A percentile compares a stretch with the other conserved stretches of the same genome.
Evolutionary conservation across 2,329 filamentous ascomycete species (phyloP).

Genomic region (Ophiosphaerella narmari): DNA sequence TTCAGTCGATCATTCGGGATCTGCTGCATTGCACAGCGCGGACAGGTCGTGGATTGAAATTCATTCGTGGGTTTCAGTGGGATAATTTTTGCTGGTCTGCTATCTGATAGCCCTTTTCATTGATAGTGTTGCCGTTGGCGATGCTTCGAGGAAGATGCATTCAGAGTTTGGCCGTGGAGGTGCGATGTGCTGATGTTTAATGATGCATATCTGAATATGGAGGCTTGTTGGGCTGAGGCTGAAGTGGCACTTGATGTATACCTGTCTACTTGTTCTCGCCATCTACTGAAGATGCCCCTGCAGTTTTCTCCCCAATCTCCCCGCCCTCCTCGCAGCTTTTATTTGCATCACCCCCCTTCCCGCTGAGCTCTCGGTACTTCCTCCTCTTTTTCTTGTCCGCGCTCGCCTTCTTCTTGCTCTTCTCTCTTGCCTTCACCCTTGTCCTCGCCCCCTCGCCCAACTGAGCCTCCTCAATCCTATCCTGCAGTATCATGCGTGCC

Average conservation of each 20-base stretch:
- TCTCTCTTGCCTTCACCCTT: conserved; percentile 66
- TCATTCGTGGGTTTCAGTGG: conserved; percentile 39
- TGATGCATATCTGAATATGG: no score
- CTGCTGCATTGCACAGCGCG: conserved; percentile 45
- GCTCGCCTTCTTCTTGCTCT: conserved; percentile 73
- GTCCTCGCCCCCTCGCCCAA: conserved; percentile 73
- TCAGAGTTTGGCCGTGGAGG: no score
- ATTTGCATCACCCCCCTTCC: conserved; percentile 62
- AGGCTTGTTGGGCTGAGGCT: no score
- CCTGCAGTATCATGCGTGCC: conserved; percentile 76
- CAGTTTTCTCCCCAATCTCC: no score
- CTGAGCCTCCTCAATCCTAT: conserved; percentile 73
- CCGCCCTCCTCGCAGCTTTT: conserved; percentile 18
- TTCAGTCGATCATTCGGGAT: conserved; percentile 30
- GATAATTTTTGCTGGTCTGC: conserved; percentile 31
- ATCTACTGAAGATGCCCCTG: no score
- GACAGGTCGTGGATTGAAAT: conserved; percentile 30
- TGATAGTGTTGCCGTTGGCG: no score
- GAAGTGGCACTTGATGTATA: no score
- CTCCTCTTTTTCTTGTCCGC: conserved; percentile 79
- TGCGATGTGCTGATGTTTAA: no score
- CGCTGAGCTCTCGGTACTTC: conserved; percentile 63
- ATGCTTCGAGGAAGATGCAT: no score
- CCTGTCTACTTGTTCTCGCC: no score
- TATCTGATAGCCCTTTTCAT: no score